Percentiles rank a stretch among this genome's conserved stretches.
These are phyloP conservation scores for Panicum miliaceum DNA, from an alignment of 176 grass and related monocot species.

Conservation along the genomic window DNA sequence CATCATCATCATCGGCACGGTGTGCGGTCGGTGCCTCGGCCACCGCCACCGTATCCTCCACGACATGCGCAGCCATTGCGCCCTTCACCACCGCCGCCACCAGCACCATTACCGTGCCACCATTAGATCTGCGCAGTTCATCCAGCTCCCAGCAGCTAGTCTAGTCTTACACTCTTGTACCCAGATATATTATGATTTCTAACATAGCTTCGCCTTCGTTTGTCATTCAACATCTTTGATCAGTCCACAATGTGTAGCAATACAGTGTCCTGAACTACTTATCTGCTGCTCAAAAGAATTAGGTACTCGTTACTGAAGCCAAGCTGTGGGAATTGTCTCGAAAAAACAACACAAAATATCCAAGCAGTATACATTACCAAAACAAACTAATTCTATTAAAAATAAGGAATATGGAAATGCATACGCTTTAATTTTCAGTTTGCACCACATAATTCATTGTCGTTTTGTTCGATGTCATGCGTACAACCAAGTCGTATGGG, in stretches of 20 bases:
- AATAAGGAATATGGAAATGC: neutral
- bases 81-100: neutral
- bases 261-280: neutral
- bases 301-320: neutral
- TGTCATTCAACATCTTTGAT: neutral
- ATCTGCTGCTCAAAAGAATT: neutral
- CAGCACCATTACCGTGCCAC: conserved; percentile 8
- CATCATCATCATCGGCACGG: neutral
- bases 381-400: neutral
- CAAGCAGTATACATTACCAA: neutral
- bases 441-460: too few species aligned
- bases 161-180: neutral
- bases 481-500: too few species aligned
- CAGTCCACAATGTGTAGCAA: neutral
- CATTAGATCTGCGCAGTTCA: neutral
- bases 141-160: neutral
- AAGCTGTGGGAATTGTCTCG: neutral
- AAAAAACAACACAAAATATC: neutral
- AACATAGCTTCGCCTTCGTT: neutral
- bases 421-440: too few species aligned
- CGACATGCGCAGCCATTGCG: neutral
- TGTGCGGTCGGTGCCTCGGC: neutral
- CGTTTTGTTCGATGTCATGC: too few species aligned
- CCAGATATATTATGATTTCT: neutral
- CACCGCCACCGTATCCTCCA: neutral